Evolutionary conservation across 2,329 filamentous ascomycete species (phyloP), one percentile per base, ranked within the genome.

Genomic region (Thermomyces lanuginosus): DNA sequence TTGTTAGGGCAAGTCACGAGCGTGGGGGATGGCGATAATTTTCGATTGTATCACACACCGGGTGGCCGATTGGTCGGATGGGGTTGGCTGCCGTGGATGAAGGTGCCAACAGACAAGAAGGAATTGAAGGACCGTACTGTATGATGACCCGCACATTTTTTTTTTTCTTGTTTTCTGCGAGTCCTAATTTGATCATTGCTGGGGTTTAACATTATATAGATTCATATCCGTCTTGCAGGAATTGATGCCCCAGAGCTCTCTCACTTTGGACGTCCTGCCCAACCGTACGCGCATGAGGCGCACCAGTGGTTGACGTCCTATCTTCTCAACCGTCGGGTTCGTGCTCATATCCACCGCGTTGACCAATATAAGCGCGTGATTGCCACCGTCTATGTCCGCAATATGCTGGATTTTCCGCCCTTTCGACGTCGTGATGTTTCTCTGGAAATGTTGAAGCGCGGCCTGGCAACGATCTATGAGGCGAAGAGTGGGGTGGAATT

Each of bases 11-110:
- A 68, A 35, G 89, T 95, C 21, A 93, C 86, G 8, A 83, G 79
- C 40, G 89, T 98, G 13, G 89, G 91, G 21, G 89, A 98, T 63
- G 91, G 83, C 3, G 89, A 98, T 53, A 86, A 86, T 48, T 93
- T 98, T 51, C 77, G 89, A 40, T 52, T 98, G 24, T 98, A 77
- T 49, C 89, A 98, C 51, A 95, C 83, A 0, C 89, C 89, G 0
- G 86, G 86, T n/a, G 89, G 89, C 7, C 66, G 73, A 38, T 53
- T 84, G 27, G 66, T 76, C 7, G 89, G 89, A 28, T 98, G 89
- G 89, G 83, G 78, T n/a, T 92, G 81, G 82, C 45, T 89, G 36
- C 75, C 68, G 4, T 63, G 69, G 49, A 63, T 82, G 43, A 73
- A 56, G 32, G 65, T 92, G 5, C 84, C 83, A 1, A 63, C 58